A percentile compares a stretch with the other conserved stretches of the same genome.
Evolutionary conservation across 2,329 filamentous ascomycete species (phyloP).

Genomic region (Teratosphaeria viscida): DNA sequence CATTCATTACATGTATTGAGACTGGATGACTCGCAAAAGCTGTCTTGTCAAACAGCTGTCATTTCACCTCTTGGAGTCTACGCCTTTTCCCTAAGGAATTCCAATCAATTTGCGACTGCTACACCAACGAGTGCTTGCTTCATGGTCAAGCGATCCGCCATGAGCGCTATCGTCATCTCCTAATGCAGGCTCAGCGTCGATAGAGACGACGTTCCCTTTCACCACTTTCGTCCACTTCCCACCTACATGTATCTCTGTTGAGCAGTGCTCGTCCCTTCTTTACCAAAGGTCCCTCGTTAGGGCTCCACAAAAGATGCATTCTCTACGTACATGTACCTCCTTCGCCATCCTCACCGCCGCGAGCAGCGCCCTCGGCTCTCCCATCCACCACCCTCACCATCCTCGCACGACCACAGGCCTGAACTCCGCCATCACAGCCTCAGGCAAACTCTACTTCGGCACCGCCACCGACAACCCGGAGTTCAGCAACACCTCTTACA

Average conservation of each 20-base stretch:
- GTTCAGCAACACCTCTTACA: conserved; percentile 45
- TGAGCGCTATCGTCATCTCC: not conserved
- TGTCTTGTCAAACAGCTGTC: not conserved
- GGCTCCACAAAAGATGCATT: not conserved
- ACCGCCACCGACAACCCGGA: conserved; percentile 50
- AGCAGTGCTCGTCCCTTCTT: not conserved
- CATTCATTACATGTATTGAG: not conserved
- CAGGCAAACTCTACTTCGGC: conserved; percentile 19
- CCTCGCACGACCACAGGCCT: not conserved
- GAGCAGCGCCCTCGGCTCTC: not conserved
- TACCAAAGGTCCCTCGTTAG: not conserved
- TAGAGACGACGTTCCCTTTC: not conserved
- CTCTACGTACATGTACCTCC: not conserved
- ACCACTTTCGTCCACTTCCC: not conserved
- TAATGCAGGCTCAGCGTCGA: not conserved
- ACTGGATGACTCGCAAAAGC: not conserved
- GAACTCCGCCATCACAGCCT: conserved; percentile 1
- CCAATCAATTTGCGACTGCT: not conserved
- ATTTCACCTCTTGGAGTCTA: not conserved
- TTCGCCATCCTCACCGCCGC: not conserved
- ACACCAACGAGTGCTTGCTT: not conserved
- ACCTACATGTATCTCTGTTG: not conserved
- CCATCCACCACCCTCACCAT: not conserved
- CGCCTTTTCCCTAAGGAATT: not conserved
- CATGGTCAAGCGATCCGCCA: not conserved